phyloP scores from a whole-genome alignment of 352 stramenopile species.

The Elongisporangium anandrum region DNA sequence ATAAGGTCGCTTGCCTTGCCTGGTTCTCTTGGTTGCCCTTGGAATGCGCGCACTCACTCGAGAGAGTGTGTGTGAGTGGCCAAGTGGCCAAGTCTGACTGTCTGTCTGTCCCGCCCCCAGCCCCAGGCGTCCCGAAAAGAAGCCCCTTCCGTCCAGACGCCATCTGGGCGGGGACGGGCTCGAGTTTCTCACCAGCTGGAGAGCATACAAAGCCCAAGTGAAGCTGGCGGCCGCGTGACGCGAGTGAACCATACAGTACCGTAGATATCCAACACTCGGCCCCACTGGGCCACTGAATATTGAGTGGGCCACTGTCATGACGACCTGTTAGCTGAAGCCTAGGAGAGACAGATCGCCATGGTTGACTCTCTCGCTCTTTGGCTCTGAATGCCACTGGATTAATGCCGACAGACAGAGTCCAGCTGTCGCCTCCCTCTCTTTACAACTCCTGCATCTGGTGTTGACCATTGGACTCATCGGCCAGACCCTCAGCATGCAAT shows the following conservation, averaged over 20 bases:
- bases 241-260: not conserved
- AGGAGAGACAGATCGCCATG: not conserved
- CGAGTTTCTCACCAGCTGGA: not conserved
- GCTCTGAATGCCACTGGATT: not conserved
- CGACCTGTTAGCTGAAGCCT: not conserved
- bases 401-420: not conserved
- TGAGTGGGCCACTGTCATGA: not conserved
- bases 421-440: not conserved
- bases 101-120: not conserved
- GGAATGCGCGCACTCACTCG: not conserved
- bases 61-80: slow-evolving; percentile 1
- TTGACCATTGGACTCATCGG: not conserved
- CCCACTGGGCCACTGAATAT: no score
- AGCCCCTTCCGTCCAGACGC: not conserved
- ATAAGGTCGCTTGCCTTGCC: not conserved
- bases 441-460: no score
- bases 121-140: not conserved
- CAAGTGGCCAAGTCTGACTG: not conserved
- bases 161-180: not conserved
- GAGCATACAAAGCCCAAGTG: no score
- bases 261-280: not conserved
- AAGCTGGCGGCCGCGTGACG: not conserved
- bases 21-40: not conserved
- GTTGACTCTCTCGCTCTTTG: no score
- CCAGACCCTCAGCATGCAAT: no score